Evolutionary conservation across 225 moss, liverwort and hornwort genomes (phyloP).

Genomic region (Sphagnum contortum): DNA sequence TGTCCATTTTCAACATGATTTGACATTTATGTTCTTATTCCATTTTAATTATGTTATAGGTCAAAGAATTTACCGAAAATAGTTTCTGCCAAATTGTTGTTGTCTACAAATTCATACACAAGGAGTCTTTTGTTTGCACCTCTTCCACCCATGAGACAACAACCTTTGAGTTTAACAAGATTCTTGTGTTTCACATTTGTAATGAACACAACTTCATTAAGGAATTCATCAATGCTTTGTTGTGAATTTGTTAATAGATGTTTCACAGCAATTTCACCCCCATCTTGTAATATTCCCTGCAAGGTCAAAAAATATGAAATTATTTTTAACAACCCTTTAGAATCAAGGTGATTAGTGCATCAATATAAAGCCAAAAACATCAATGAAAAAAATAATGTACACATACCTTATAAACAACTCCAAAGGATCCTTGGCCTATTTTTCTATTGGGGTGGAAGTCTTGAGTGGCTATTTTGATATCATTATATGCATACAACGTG

Average conservation of each 20-base stretch:
- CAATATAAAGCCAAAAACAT: not conserved
- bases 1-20: not conserved
- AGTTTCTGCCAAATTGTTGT: slow-evolving; percentile 49
- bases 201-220: slow-evolving; percentile 57
- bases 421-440: slow-evolving; percentile 36
- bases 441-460: slow-evolving; percentile 35
- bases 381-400: not conserved
- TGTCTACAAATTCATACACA: slow-evolving; percentile 58
- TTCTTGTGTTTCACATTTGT: slow-evolving; percentile 52
- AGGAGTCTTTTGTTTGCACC: slow-evolving; percentile 46
- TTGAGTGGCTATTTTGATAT: slow-evolving; percentile 19
- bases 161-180: slow-evolving; percentile 56
- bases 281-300: slow-evolving; percentile 29
- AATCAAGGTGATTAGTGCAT: not conserved
- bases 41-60: too few relatives aligned
- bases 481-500: slow-evolving; percentile 23
- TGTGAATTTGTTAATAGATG: slow-evolving; percentile 18
- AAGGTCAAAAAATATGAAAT: not conserved
- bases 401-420: slow-evolving; percentile 34
- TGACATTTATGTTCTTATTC: not conserved
- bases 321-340: too few relatives aligned
- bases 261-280: slow-evolving; percentile 38
- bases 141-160: slow-evolving; percentile 40
- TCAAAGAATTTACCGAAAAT: slow-evolving; percentile 2
- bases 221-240: slow-evolving; percentile 32